Conservation (phyloP, 169 alveolate genomes). For the Miamiensis avidus region DNA sequence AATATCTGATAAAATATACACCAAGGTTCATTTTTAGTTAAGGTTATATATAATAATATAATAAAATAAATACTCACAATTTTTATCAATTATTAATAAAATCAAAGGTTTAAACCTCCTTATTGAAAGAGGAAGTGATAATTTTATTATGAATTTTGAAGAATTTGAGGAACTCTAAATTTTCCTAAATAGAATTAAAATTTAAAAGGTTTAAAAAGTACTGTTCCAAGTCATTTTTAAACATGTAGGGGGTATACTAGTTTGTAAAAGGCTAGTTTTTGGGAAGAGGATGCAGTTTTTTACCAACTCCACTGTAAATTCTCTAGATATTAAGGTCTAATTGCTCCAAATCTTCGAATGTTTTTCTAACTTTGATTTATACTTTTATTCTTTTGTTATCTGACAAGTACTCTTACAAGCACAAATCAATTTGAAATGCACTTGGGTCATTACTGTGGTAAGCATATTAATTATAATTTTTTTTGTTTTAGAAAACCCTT, state of each 20-base stretch:
- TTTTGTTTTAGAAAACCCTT: no score
- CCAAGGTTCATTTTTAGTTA: no score
- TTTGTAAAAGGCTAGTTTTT: not conserved
- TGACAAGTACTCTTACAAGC: not conserved
- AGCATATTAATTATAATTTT: no score
- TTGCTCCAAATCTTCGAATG: not conserved
- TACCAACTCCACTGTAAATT: not conserved
- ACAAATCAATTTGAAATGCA: no score
- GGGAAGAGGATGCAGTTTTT: not conserved
- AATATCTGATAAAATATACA: no score
- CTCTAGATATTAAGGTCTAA: not conserved
- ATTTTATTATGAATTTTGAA: not conserved
- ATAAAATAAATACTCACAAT: no score
- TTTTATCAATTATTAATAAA: no score
- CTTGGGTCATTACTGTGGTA: no score
- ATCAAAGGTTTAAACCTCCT: not conserved
- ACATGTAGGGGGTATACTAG: not conserved
- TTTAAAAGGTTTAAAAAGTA: no score
- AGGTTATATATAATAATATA: no score
- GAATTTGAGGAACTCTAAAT: no score
- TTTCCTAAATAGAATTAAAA: no score
- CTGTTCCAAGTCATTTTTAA: not conserved
- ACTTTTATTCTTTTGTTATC: not conserved
- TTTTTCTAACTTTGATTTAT: not conserved
- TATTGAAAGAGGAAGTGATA: not conserved